phyloP scores from a whole-genome alignment of 2,329 filamentous ascomycete genomes.

The Fragosphaeria purpurea region DNA sequence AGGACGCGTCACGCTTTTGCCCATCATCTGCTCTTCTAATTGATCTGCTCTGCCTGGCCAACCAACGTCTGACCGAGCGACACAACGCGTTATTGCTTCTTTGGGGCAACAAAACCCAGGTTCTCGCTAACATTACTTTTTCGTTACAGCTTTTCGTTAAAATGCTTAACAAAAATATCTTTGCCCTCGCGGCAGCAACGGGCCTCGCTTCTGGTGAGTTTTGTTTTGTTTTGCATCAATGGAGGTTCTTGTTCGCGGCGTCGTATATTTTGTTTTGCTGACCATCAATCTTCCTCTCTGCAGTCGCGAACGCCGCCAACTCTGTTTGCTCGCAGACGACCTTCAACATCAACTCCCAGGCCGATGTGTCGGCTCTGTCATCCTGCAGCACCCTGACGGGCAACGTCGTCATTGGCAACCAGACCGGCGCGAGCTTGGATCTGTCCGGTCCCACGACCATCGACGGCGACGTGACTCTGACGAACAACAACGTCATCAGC shows the following conservation, averaged over 20 bases:
- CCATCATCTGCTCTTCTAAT: no score
- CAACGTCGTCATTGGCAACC: slow-evolving; percentile 52
- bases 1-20: no score
- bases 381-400: slow-evolving; percentile 61
- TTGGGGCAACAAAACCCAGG: no score
- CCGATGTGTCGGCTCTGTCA: slow-evolving; percentile 49
- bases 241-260: not conserved
- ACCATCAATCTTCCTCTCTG: no score
- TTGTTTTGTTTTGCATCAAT: not conserved
- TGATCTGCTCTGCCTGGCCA: no score
- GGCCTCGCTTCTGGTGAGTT: slow-evolving; percentile 29
- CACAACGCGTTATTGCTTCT: no score
- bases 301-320: no score
- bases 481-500: slow-evolving; percentile 53
- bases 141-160: slow-evolving; percentile 19
- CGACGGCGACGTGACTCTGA: slow-evolving; percentile 45
- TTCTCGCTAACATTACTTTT: not conserved
- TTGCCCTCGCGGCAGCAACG: slow-evolving; percentile 30
- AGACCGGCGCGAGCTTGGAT: slow-evolving; percentile 45
- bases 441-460: slow-evolving; percentile 52
- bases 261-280: slow-evolving; percentile 1
- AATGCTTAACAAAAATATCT: slow-evolving; percentile 33
- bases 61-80: no score
- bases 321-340: slow-evolving; percentile 23
- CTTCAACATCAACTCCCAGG: slow-evolving; percentile 51